Evolutionary conservation across 345 rosid genomes (phyloP).

Genomic region (Litchi chinensis): DNA sequence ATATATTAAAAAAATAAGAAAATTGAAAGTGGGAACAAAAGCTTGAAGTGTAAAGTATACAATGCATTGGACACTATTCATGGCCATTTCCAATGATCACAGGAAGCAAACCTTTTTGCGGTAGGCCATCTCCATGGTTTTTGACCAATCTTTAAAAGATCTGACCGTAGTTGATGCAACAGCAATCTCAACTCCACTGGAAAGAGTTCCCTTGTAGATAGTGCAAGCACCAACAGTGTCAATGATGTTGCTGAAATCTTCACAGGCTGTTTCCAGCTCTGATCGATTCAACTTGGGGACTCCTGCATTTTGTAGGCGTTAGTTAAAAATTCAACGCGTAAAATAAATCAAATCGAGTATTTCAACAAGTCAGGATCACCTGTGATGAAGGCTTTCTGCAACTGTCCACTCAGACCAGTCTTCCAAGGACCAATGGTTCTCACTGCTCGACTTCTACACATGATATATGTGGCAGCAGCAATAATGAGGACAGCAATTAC

Average conservation of each 20-base stretch:
- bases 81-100: background rate
- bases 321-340: background rate
- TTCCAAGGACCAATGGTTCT: slow-evolving; percentile 85
- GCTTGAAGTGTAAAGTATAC: background rate
- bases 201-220: slow-evolving; percentile 89
- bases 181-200: slow-evolving; percentile 97
- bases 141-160: slow-evolving; percentile 68
- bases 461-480: slow-evolving; percentile 32
- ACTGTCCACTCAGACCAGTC: slow-evolving; percentile 92
- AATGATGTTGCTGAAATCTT: slow-evolving; percentile 97
- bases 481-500: slow-evolving; percentile 37
- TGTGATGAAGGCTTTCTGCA: slow-evolving; percentile 88
- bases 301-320: slow-evolving; percentile 48
- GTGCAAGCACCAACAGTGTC: slow-evolving; percentile 56
- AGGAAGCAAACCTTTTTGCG: slow-evolving; percentile 61
- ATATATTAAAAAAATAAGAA: background rate
- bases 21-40: background rate
- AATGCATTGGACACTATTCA: background rate
- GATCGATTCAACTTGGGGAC: slow-evolving; percentile 88
- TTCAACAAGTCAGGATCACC: slow-evolving; percentile 38
- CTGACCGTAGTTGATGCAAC: slow-evolving; percentile 59
- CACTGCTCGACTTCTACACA: slow-evolving; percentile 53
- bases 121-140: slow-evolving; percentile 63
- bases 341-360: background rate
- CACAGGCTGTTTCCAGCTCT: slow-evolving; percentile 95